phyloP scores from a whole-genome alignment of 495 filamentous ascomycete species.

The Neurospora sp. region DNA sequence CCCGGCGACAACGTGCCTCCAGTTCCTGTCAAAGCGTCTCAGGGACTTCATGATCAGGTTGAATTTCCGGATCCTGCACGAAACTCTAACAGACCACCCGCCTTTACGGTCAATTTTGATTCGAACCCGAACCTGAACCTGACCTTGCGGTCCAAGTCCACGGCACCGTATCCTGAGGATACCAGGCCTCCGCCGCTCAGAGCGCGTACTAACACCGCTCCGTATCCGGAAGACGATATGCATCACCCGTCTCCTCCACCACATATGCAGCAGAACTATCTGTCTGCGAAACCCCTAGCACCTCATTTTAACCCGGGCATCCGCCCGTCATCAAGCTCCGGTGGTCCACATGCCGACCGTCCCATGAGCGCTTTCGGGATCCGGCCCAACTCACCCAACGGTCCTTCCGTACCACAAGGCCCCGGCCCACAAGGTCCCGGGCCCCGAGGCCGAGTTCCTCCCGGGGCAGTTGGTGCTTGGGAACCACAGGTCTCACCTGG shows the following conservation, averaged over 20 bases:
- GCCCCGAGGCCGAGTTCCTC: constrained; percentile 13
- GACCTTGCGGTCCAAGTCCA: constrained; percentile 35
- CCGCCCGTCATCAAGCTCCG: constrained; percentile 23
- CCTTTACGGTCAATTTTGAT: constrained; percentile 33
- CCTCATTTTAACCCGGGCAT: constrained; percentile 26
- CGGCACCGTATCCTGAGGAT: constrained; percentile 57
- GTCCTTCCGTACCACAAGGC: constrained; percentile 11
- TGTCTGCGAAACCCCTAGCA: constrained; percentile 7
- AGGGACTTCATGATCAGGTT: constrained; percentile 25
- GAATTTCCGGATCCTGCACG: constrained; percentile 64
- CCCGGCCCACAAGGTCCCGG: constrained; percentile 2
- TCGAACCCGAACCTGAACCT: constrained; percentile 21
- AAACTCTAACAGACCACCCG: constrained; percentile 29
- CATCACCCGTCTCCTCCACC: constrained; percentile 12
- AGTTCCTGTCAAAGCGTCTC: constrained; percentile 10
- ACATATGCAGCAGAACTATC: background rate
- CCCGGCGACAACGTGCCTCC: constrained; percentile 3
- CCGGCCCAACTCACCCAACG: constrained; percentile 27
- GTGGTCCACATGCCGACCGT: constrained; percentile 39
- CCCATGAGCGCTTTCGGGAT: constrained; percentile 61
- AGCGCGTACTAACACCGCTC: constrained; percentile 25
- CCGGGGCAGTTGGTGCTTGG: constrained; percentile 25
- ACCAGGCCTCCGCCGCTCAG: constrained; percentile 37
- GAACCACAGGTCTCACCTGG: constrained; percentile 30
- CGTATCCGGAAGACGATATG: constrained; percentile 45